These are phyloP conservation scores for Globisporangium sylvaticum DNA, from an alignment of 352 stramenopile species.

Conservation along the genomic window DNA sequence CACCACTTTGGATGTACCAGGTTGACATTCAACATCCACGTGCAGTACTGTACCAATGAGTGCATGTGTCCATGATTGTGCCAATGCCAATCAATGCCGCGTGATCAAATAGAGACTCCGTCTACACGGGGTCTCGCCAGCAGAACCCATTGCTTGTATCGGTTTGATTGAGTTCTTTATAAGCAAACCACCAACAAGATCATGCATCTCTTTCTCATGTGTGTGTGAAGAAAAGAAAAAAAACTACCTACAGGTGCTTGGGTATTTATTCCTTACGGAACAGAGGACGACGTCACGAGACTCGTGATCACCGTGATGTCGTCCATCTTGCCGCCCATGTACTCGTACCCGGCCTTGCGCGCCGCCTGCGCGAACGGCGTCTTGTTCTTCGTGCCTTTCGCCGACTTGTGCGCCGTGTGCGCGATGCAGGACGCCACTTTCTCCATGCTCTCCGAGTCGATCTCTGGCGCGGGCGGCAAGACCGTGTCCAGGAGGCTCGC, in stretches of 20 bases:
- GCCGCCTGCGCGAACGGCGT: conserved; percentile 79
- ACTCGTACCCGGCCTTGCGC: conserved; percentile 70
- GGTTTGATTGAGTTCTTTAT: background rate
- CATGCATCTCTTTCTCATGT: background rate
- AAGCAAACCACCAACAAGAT: background rate
- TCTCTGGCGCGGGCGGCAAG: conserved; percentile 44
- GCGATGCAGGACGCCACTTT: conserved; percentile 77
- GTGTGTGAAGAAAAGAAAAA: too few species aligned
- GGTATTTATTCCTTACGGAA: background rate
- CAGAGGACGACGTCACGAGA: conserved; percentile 36
- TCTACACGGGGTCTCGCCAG: background rate
- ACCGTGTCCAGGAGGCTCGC: conserved; percentile 59
- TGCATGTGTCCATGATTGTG: background rate
- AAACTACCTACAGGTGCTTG: background rate
- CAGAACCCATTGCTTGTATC: background rate
- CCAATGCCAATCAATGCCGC: background rate
- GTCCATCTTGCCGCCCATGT: conserved; percentile 87
- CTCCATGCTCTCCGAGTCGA: conserved; percentile 62
- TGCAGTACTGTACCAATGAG: background rate
- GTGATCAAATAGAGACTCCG: background rate
- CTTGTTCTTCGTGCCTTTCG: conserved; percentile 60
- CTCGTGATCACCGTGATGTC: conserved; percentile 88
- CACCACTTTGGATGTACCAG: background rate
- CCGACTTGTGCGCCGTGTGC: conserved; percentile 74
- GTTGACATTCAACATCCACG: background rate